Conservation (phyloP, 805 yeast species). For the Teunomyces cretensis region DNA sequence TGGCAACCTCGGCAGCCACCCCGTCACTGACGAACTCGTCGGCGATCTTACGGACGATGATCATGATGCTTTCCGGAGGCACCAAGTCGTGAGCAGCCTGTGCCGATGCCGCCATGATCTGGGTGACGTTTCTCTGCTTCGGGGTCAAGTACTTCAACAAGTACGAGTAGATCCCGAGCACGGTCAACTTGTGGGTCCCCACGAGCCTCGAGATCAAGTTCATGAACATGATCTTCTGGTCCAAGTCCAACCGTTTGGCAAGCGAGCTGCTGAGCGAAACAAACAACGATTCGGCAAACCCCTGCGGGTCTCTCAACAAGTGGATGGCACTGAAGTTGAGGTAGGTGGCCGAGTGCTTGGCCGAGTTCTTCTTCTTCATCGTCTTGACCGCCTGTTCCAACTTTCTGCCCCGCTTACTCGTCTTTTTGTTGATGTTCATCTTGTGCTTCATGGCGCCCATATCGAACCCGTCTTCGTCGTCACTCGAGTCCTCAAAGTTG, state of each 20-base stretch:
- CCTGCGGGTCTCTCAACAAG: constrained; percentile 93
- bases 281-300: constrained; percentile 86
- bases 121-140: constrained; percentile 91
- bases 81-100: constrained; percentile 96
- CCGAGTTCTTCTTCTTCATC: constrained; percentile 59
- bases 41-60: constrained; percentile 86
- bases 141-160: constrained; percentile 90
- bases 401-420: constrained; percentile 76
- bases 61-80: constrained; percentile 87
- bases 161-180: constrained; percentile 85
- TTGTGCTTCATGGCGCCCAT: constrained; percentile 74
- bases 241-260: constrained; percentile 71
- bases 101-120: constrained; percentile 94
- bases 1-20: constrained; percentile 96
- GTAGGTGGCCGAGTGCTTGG: constrained; percentile 61
- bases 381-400: constrained; percentile 71
- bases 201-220: constrained; percentile 84
- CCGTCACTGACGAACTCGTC: constrained; percentile 98
- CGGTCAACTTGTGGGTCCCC: constrained; percentile 92
- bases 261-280: constrained; percentile 70
- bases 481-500: constrained; percentile 64
- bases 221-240: constrained; percentile 86
- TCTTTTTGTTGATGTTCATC: constrained; percentile 78
- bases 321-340: constrained; percentile 95
- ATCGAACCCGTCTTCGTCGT: constrained; percentile 74